Percentiles rank a stretch among this genome's conserved stretches.
Evolutionary conservation across 768 basidiomycete genomes (phyloP).

Genomic region (Tricholomella constricta): DNA sequence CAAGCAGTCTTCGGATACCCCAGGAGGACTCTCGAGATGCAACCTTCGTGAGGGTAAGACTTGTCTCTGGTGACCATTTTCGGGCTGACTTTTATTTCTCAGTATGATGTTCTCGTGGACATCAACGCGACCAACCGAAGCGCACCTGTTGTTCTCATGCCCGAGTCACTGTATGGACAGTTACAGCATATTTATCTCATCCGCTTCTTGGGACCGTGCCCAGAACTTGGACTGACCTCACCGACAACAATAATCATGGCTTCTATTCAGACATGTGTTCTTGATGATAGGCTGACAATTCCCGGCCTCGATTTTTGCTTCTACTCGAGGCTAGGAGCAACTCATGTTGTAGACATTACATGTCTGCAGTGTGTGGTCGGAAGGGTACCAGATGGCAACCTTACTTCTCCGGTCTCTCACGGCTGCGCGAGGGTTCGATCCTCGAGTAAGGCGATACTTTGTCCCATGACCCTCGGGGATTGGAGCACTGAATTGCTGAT

Average conservation of each 20-base stretch:
- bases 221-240: neutral
- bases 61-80: constrained; percentile 1
- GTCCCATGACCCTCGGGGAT: too few relatives aligned
- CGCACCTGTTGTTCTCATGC: neutral
- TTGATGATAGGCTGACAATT: constrained; percentile 11
- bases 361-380: constrained; percentile 26
- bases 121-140: constrained; percentile 16
- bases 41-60: constrained; percentile 33
- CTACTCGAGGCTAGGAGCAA: constrained; percentile 12
- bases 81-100: neutral
- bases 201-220: neutral
- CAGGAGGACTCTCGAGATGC: constrained; percentile 31
- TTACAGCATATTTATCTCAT: constrained; percentile 27
- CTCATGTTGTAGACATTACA: constrained; percentile 26
- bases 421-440: too few relatives aligned
- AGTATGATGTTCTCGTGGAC: constrained; percentile 38
- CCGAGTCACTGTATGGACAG: constrained; percentile 32
- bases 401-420: too few relatives aligned
- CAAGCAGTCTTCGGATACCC: constrained; percentile 9
- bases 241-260: constrained; percentile 23
- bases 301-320: constrained; percentile 21
- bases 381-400: constrained; percentile 8
- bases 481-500: too few relatives aligned
- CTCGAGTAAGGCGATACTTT: too few relatives aligned
- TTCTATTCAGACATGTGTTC: constrained; percentile 19